Conservation (phyloP, 352 stramenopile species). For the Phytophthora quininea region DNA sequence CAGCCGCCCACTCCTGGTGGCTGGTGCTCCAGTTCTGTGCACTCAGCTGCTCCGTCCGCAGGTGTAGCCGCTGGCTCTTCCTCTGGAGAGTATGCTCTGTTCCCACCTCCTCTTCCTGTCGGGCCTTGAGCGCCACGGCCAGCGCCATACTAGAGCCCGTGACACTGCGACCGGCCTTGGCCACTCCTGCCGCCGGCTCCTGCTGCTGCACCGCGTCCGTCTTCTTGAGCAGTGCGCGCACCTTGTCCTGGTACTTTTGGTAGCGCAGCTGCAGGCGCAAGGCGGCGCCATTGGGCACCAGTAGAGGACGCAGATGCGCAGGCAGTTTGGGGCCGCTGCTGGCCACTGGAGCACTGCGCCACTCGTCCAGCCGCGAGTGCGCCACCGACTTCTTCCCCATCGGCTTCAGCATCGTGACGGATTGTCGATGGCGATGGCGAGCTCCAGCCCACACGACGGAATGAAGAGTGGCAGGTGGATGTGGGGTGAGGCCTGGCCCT, state of each 20-base stretch:
- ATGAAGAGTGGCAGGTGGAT: not conserved
- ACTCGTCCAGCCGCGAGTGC: constrained; percentile 37
- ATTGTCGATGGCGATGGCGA: no score
- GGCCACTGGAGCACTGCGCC: constrained; percentile 15
- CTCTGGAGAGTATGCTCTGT: constrained; percentile 14
- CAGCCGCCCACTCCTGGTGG: constrained; percentile 16
- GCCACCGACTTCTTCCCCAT: constrained; percentile 49
- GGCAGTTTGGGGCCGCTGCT: constrained; percentile 31
- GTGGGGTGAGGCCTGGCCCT: not conserved
- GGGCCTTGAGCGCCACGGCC: constrained; percentile 50
- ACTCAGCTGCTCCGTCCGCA: constrained; percentile 8
- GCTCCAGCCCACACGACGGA: not conserved
- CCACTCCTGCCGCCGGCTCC: constrained; percentile 21
- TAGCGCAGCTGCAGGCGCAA: constrained; percentile 78
- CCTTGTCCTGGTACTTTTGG: constrained; percentile 73
- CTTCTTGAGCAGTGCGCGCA: constrained; percentile 66
- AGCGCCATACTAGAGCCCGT: constrained; percentile 69
- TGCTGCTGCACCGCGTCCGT: constrained; percentile 43
- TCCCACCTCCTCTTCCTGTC: constrained; percentile 27
- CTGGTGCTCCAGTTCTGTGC: constrained; percentile 14
- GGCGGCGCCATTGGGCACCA: constrained; percentile 49
- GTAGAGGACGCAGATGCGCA: constrained; percentile 36
- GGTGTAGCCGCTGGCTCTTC: constrained; percentile 13
- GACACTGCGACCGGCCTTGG: constrained; percentile 38
- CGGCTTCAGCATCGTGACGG: constrained; percentile 44